Base-by-base conservation (phyloP, 805 yeast species). In the Candida khao-thaluensis region DNA sequence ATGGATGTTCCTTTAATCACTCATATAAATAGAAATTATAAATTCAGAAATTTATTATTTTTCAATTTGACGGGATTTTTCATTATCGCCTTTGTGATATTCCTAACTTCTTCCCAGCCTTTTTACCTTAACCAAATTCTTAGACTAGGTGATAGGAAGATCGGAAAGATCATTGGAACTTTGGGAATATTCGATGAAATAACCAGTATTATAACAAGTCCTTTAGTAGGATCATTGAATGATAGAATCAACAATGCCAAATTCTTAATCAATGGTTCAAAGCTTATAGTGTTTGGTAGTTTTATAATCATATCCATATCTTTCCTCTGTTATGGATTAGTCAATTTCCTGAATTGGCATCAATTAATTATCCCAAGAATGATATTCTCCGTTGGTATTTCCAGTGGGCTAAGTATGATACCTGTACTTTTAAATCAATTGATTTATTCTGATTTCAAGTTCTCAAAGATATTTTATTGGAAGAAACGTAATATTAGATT, bases 331-430 rank as follows among this genome's bases (percentile, higher is more conserved):
- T 81, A 75, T 49, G 80, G 81, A 1, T 69, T 77, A 2, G 71
- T 70, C 25, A 82, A 85, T 2, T 41, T 36, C 70, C 43, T 18
- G 17, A 26, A 31, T 10, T 52, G 43, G 43, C 17, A 22, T n/a
- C 44, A 50, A 66, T 26, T 60, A 59, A 76, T 26, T 20, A 14
- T 80, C 5, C 62, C 72, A 48, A 65, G 91, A 43, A 50, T 72
- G 30, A 27, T 81, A 2, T 83, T 83, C 55, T 79, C 89, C 2
- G 42, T 74, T 8, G 90, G 89, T 2, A 80, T 81, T 7, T 61
- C 75, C 2, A 63, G 67, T 2, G 64, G 73, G 16, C 77, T 75
- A 56, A 69, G 81, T 17, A 77, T 78, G 79, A 64, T 79, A 24
- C 74, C 84, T 2, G 85, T 82, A 5, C 60, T 76, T 65, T 64